Evolutionary conservation across 257 asterid species (phyloP).

Genomic region (Marsdenia floribunda): DNA sequence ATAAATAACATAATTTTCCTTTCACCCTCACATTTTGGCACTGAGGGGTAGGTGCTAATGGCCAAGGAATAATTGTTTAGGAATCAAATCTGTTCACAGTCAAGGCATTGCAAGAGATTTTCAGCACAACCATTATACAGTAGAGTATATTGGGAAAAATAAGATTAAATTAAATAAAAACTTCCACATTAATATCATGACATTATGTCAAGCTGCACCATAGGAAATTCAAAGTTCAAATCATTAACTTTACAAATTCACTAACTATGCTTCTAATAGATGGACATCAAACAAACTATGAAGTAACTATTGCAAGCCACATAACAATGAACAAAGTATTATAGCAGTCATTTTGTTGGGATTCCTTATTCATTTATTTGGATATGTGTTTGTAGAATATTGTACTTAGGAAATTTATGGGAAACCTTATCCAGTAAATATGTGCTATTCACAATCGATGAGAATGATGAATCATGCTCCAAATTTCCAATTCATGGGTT

Average conservation of each 20-base stretch:
- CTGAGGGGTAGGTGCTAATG: background rate
- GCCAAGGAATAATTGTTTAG: background rate
- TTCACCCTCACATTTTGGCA: background rate
- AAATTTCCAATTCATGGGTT: background rate
- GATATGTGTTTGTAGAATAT: background rate
- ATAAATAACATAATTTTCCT: background rate
- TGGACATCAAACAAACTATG: background rate
- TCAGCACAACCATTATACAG: background rate
- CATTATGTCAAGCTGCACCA: background rate
- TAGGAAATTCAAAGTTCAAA: too few species aligned
- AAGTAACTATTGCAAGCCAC: background rate
- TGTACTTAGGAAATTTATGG: background rate
- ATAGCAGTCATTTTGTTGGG: background rate
- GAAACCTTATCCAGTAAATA: too few species aligned
- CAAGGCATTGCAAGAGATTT: background rate
- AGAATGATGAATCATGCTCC: background rate
- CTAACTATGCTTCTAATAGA: background rate
- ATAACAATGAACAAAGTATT: background rate
- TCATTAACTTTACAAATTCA: background rate
- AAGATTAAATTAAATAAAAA: background rate
- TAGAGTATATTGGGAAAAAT: background rate
- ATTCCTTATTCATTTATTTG: background rate
- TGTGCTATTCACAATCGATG: too few species aligned
- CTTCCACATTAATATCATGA: background rate
- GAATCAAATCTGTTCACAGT: background rate